These are phyloP conservation scores for Aspergillus felis DNA, from an alignment of 2,329 filamentous ascomycete genomes.

Conservation along the genomic window DNA sequence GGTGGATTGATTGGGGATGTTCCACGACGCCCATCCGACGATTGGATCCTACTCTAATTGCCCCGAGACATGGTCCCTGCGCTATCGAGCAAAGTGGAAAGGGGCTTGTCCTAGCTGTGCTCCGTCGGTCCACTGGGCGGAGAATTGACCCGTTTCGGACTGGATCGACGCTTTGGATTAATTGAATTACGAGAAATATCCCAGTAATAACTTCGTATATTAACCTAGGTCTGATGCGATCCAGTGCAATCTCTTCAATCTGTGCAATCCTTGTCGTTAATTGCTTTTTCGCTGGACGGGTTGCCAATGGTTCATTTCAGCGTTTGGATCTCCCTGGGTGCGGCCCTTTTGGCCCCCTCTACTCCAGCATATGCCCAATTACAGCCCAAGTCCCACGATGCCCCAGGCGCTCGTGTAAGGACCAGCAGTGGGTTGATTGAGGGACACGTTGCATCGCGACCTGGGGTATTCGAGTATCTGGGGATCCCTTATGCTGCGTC, in stretches of 20 bases:
- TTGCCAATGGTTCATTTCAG: neutral
- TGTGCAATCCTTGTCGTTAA: no score
- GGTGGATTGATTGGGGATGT: neutral
- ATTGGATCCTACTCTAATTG: no score
- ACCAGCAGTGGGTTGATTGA: conserved; percentile 22
- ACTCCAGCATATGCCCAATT: neutral
- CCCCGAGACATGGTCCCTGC: no score
- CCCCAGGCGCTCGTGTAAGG: conserved; percentile 6
- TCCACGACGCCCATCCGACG: neutral
- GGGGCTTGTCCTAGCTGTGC: no score
- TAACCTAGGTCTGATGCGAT: neutral
- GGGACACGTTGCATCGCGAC: conserved; percentile 15
- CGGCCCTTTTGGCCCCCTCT: neutral
- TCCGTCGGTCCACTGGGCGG: neutral
- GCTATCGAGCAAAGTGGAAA: no score
- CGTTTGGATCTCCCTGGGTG: neutral
- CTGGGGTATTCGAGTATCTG: conserved; percentile 22
- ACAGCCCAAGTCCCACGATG: neutral
- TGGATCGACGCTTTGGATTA: neutral
- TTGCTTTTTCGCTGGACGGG: no score
- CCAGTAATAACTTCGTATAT: neutral
- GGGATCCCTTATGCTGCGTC: conserved; percentile 27
- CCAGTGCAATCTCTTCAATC: neutral
- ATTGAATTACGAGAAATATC: neutral
- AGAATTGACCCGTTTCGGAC: neutral